Evolutionary conservation across 257 asterid species (phyloP).

Genomic region (Ballota nigra): DNA sequence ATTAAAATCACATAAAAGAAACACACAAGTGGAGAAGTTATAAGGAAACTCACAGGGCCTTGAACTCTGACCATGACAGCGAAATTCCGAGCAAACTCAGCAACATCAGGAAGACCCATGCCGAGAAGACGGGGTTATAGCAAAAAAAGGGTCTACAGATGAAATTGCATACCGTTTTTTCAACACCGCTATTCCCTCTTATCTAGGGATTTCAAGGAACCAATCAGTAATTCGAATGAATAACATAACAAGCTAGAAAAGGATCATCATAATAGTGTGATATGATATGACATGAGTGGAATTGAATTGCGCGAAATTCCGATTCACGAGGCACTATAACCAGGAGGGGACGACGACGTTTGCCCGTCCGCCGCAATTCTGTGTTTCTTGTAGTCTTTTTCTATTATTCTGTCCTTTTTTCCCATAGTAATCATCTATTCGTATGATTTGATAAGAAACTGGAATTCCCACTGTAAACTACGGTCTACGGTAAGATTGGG

Average conservation of each 20-base stretch:
- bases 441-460: slow-evolving; percentile 12
- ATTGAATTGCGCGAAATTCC: slow-evolving; percentile 12
- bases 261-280: not conserved
- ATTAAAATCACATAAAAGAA: not conserved
- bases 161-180: slow-evolving; percentile 30
- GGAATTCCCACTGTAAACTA: slow-evolving; percentile 10
- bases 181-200: slow-evolving; percentile 25
- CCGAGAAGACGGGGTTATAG: slow-evolving; percentile 9
- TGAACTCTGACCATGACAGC: slow-evolving; percentile 95
- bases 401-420: not conserved
- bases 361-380: slow-evolving; percentile 37
- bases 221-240: slow-evolving; percentile 19
- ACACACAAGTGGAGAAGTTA: not conserved
- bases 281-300: not conserved
- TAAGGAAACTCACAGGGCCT: slow-evolving; percentile 76
- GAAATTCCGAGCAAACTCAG: slow-evolving; percentile 75
- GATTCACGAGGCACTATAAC: slow-evolving; percentile 30
- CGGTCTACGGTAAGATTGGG: not conserved
- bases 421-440: slow-evolving; percentile 1
- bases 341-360: slow-evolving; percentile 28
- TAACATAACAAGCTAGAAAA: not conserved
- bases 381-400: slow-evolving; percentile 16
- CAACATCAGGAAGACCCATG: slow-evolving; percentile 83
- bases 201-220: slow-evolving; percentile 26
- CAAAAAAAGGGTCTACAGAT: slow-evolving; percentile 21